Percentiles rank a stretch among this genome's conserved stretches.
phyloP scores from a whole-genome alignment of 2,329 filamentous ascomycete species.

The Ceratocystis harringtonii region DNA sequence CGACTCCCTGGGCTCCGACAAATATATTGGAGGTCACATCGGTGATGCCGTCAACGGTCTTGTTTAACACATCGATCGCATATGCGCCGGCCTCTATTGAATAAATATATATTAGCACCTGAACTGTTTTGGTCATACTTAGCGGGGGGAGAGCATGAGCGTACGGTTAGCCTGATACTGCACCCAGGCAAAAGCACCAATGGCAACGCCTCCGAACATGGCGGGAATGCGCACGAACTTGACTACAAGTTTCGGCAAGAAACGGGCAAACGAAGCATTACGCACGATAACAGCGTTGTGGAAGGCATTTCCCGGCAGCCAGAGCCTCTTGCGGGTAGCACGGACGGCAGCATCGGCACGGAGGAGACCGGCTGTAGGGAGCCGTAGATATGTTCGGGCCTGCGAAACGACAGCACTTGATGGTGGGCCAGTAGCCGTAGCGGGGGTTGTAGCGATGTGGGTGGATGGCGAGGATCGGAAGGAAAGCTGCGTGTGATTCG shows the following conservation, averaged over 20 bases:
- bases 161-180: constrained; percentile 87
- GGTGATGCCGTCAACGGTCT: constrained; percentile 56
- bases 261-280: constrained; percentile 48
- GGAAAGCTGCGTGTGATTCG: constrained; percentile 9
- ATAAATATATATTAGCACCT: not conserved
- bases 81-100: constrained; percentile 34
- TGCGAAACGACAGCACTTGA: not conserved
- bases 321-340: constrained; percentile 48
- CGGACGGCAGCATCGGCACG: constrained; percentile 49
- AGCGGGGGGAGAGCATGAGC: constrained; percentile 24
- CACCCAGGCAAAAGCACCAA: constrained; percentile 78
- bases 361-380: constrained; percentile 54
- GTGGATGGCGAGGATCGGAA: not conserved
- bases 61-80: constrained; percentile 51
- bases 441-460: not conserved
- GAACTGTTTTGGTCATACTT: no score
- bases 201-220: constrained; percentile 75
- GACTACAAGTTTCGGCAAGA: constrained; percentile 73
- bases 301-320: constrained; percentile 69
- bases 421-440: not conserved
- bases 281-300: constrained; percentile 59
- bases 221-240: constrained; percentile 82
- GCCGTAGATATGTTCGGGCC: constrained; percentile 32
- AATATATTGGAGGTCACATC: constrained; percentile 55
- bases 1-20: constrained; percentile 56